Conservation (phyloP, 805 yeast species). For the Saturnispora ahearnii region DNA sequence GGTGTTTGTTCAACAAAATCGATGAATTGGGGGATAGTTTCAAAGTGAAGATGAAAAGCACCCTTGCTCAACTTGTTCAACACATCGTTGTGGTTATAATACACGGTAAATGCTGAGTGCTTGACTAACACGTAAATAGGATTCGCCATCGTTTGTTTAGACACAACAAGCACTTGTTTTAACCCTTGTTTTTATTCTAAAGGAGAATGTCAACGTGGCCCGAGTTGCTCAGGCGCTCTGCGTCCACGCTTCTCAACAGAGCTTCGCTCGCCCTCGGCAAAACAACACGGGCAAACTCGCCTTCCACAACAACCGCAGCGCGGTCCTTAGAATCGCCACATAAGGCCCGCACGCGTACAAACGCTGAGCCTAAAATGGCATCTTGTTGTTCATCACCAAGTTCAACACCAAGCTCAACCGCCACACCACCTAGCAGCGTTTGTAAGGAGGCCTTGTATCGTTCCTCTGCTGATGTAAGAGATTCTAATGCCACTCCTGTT, state of each 20-base stretch:
- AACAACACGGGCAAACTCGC: slow-evolving; percentile 4
- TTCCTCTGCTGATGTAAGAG: slow-evolving; percentile 68
- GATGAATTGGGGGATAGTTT: background rate
- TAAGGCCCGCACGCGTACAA: slow-evolving; percentile 1
- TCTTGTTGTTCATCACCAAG: slow-evolving; percentile 70
- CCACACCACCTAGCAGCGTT: slow-evolving; percentile 63
- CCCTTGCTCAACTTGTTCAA: slow-evolving; percentile 1
- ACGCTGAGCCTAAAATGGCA: background rate
- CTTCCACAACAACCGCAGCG: slow-evolving; percentile 1
- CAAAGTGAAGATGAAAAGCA: slow-evolving; percentile 4
- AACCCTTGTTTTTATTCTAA: background rate
- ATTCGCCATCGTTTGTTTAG: background rate
- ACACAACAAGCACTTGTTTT: background rate
- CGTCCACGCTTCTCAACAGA: slow-evolving; percentile 7
- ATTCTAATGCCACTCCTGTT: slow-evolving; percentile 34
- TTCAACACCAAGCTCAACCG: slow-evolving; percentile 64
- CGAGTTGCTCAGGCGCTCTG: slow-evolving; percentile 6
- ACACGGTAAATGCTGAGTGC: slow-evolving; percentile 4
- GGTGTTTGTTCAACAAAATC: slow-evolving; percentile 6
- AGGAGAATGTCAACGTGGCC: slow-evolving; percentile 8
- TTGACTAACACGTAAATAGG: slow-evolving; percentile 5
- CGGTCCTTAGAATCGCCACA: background rate
- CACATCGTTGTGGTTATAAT: slow-evolving; percentile 3
- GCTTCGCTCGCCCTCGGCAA: slow-evolving; percentile 1
- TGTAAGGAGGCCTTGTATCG: slow-evolving; percentile 66